Conservation (phyloP, 2,329 filamentous ascomycete genomes). For the Alternaria sp. region DNA sequence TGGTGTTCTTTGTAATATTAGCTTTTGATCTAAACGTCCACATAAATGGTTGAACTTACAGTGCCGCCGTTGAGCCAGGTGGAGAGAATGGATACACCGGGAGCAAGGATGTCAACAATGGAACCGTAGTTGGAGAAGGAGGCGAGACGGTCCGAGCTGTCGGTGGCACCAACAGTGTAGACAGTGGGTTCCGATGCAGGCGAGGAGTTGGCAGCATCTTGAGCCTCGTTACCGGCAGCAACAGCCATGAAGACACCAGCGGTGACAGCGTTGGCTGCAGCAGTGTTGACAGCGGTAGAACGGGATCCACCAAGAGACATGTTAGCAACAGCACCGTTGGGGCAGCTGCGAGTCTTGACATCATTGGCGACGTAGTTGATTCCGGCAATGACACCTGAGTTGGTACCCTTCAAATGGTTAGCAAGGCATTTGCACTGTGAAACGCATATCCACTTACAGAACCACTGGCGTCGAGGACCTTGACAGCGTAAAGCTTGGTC, state of each 20-base stretch:
- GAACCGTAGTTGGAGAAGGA: slow-evolving; percentile 53
- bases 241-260: slow-evolving; percentile 53
- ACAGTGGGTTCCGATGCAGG: slow-evolving; percentile 51
- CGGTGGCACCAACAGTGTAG: slow-evolving; percentile 53
- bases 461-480: slow-evolving; percentile 49
- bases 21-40: slow-evolving; percentile 3
- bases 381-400: slow-evolving; percentile 51
- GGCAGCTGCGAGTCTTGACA: slow-evolving; percentile 44
- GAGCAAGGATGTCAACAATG: slow-evolving; percentile 51
- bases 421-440: slow-evolving; percentile 8
- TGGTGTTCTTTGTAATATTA: slow-evolving; percentile 52
- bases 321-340: slow-evolving; percentile 49
- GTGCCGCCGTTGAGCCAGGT: slow-evolving; percentile 57
- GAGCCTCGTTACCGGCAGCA: slow-evolving; percentile 51
- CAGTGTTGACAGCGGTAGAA: slow-evolving; percentile 50
- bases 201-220: slow-evolving; percentile 44
- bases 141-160: slow-evolving; percentile 47
- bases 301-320: slow-evolving; percentile 53
- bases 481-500: slow-evolving; percentile 51
- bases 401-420: slow-evolving; percentile 45
- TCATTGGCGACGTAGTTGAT: slow-evolving; percentile 50
- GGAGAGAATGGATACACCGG: slow-evolving; percentile 55
- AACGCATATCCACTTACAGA: slow-evolving; percentile 36
- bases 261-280: slow-evolving; percentile 46
- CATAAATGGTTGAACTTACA: slow-evolving; percentile 21